A percentile compares a stretch with the other conserved stretches of the same genome.
These are phyloP conservation scores for Ganoderma boninense DNA, from an alignment of 1,284 basidiomycete species.

Conservation along the genomic window DNA sequence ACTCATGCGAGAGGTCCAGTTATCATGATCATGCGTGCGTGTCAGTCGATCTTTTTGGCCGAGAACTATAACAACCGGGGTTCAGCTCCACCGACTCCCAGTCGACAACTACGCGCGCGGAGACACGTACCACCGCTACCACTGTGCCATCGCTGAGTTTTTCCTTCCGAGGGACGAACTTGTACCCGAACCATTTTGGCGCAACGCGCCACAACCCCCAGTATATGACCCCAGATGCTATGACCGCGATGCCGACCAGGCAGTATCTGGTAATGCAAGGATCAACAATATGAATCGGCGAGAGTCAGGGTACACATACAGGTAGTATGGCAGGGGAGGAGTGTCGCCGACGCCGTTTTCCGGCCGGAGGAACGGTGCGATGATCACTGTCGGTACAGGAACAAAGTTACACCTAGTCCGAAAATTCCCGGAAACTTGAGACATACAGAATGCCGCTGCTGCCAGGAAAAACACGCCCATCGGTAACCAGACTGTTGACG, in stretches of 20 bases:
- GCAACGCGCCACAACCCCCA: slow-evolving; percentile 65
- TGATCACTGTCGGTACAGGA: slow-evolving; percentile 57
- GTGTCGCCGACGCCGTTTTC: slow-evolving; percentile 63
- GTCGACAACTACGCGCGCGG: not conserved
- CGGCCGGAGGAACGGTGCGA: slow-evolving; percentile 65
- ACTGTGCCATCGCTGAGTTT: slow-evolving; percentile 62
- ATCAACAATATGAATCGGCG: not conserved
- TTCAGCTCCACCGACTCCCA: not conserved
- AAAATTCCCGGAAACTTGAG: not conserved
- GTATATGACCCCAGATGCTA: slow-evolving; percentile 57
- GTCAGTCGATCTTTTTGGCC: slow-evolving; percentile 25
- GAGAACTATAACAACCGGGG: slow-evolving; percentile 26
- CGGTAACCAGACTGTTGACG: slow-evolving; percentile 59
- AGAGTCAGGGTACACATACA: slow-evolving; percentile 44
- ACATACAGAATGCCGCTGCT: slow-evolving; percentile 59
- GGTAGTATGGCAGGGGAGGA: slow-evolving; percentile 65
- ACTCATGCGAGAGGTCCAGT: not conserved
- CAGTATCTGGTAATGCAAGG: slow-evolving; percentile 50
- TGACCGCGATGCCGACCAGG: slow-evolving; percentile 60
- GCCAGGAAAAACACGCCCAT: slow-evolving; percentile 64
- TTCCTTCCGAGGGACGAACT: slow-evolving; percentile 56
- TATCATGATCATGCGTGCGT: not conserved
- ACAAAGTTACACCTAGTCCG: not conserved
- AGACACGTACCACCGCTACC: slow-evolving; percentile 56
- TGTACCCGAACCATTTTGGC: slow-evolving; percentile 58